Percentiles rank a stretch among this genome's conserved stretches.
Conservation (phyloP, 148 eudicot species). For the Vaccinium myrtillus region DNA sequence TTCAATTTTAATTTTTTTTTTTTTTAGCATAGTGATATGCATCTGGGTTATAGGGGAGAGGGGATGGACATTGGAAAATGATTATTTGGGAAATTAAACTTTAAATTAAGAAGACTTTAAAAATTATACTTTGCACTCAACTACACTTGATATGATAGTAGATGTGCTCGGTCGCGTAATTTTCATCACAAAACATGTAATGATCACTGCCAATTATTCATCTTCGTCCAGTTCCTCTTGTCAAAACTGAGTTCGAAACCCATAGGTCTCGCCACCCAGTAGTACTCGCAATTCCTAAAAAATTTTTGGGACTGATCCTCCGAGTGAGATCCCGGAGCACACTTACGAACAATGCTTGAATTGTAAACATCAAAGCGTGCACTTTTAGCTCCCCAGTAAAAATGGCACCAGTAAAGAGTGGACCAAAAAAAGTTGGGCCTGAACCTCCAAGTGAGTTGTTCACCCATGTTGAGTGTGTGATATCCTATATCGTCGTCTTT, state of each 20-base stretch:
- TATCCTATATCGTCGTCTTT: background rate
- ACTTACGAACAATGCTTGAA: background rate
- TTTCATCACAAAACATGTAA: background rate
- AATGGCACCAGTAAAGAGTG: background rate
- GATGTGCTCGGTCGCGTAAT: background rate
- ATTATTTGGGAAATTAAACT: no score
- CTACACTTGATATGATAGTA: background rate
- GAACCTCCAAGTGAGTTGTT: background rate
- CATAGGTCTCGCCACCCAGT: background rate
- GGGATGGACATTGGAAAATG: no score
- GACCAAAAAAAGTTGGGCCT: background rate
- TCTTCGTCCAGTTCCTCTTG: background rate
- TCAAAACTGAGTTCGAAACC: background rate
- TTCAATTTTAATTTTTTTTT: no score
- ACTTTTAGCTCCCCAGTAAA: background rate
- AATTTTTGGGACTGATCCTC: background rate
- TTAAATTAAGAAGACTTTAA: no score
- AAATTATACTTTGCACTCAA: no score
- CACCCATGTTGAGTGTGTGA: background rate
- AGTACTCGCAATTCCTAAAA: background rate
- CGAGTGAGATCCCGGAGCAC: accelerated
- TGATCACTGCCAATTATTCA: background rate
- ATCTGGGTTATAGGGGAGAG: no score
- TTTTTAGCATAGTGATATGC: no score
- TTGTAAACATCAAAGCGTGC: background rate